phyloP scores from a whole-genome alignment of 306 rosid genomes.

The Morella rubra region DNA sequence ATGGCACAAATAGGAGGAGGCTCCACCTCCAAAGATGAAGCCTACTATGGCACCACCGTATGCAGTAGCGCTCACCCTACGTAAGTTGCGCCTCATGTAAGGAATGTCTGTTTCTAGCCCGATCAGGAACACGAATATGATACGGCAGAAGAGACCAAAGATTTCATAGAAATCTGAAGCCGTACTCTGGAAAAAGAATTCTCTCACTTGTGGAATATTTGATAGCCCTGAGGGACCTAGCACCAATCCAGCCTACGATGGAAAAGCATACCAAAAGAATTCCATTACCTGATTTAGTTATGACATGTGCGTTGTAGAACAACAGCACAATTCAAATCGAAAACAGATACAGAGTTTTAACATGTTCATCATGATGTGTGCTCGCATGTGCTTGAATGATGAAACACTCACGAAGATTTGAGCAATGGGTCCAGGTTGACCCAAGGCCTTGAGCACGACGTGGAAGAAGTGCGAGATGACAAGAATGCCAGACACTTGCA shows the following conservation, averaged over 20 bases:
- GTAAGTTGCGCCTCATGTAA: conserved; percentile 39
- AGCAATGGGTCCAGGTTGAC: conserved; percentile 92
- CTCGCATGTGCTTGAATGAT: not conserved
- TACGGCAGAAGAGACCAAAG: conserved; percentile 80
- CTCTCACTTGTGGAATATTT: conserved; percentile 40
- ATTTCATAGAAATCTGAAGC: conserved; percentile 79
- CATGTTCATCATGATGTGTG: too few relatives aligned
- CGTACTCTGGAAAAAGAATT: conserved; percentile 51
- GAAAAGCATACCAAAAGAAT: conserved; percentile 8
- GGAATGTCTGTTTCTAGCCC: conserved; percentile 71
- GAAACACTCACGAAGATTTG: conserved; percentile 58
- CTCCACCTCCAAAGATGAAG: conserved; percentile 43
- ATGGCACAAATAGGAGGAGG: conserved; percentile 53
- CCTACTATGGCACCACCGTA: conserved; percentile 55
- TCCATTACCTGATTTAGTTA: not conserved
- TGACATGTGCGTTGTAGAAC: not conserved
- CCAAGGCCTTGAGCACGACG: conserved; percentile 64
- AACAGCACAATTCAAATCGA: not conserved
- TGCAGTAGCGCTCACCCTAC: conserved; percentile 41
- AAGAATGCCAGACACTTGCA: conserved; percentile 83
- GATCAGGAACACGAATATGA: conserved; percentile 73
- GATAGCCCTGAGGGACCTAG: conserved; percentile 76
- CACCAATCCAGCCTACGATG: conserved; percentile 75
- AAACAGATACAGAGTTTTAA: not conserved
- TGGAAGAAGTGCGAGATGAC: conserved; percentile 89